Percentiles rank a stretch among this genome's conserved stretches.
Evolutionary conservation across 768 basidiomycete genomes (phyloP).

Genomic region (Serendipita sp.): DNA sequence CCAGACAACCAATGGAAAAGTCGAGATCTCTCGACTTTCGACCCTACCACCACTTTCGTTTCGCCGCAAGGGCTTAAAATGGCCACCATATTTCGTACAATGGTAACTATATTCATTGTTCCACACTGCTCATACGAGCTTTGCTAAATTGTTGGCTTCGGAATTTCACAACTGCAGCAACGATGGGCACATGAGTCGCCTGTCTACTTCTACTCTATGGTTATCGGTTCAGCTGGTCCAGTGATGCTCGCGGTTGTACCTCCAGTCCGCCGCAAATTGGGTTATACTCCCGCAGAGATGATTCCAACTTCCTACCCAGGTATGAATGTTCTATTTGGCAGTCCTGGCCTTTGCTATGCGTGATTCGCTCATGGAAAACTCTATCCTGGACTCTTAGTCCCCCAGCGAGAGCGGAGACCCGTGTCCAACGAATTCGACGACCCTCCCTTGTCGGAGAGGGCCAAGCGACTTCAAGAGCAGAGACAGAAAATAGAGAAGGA

Average conservation of each 20-base stretch:
- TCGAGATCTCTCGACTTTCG: too few species aligned
- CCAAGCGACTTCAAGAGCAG: too few species aligned
- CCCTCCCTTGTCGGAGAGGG: not conserved
- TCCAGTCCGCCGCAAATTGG: slow-evolving; percentile 61
- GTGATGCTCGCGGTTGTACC: slow-evolving; percentile 57
- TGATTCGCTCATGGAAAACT: not conserved
- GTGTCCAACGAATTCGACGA: slow-evolving; percentile 66
- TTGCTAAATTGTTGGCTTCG: not conserved
- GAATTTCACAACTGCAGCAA: slow-evolving; percentile 39
- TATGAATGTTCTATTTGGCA: slow-evolving; percentile 25
- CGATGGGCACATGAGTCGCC: slow-evolving; percentile 80
- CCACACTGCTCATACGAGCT: not conserved
- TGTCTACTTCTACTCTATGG: slow-evolving; percentile 75
- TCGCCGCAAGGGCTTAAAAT: not conserved
- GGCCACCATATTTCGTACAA: not conserved
- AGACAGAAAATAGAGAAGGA: too few species aligned
- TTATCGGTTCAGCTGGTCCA: slow-evolving; percentile 62
- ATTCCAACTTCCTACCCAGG: slow-evolving; percentile 68
- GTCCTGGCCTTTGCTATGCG: not conserved
- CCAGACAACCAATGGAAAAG: too few species aligned
- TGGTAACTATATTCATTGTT: too few species aligned
- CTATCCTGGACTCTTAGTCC: slow-evolving; percentile 29
- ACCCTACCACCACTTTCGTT: not conserved
- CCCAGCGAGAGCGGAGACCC: slow-evolving; percentile 50
- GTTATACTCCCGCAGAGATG: slow-evolving; percentile 51